phyloP scores from a whole-genome alignment of 164 flowering plant species.

The Stephania japonica region DNA sequence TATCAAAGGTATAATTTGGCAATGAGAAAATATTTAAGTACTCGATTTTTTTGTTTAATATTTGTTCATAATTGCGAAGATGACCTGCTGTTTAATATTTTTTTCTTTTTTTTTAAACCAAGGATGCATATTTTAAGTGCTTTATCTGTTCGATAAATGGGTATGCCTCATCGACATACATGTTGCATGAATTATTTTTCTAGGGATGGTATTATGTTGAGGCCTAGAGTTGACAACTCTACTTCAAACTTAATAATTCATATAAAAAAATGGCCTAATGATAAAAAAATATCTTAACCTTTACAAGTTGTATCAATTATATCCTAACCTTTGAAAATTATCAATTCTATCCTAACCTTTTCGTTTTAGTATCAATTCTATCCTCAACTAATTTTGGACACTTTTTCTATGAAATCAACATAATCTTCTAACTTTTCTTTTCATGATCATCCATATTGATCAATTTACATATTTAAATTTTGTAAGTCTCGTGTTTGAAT shows the following conservation, averaged over 20 bases:
- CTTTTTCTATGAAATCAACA: too few species aligned
- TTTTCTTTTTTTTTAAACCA: background rate
- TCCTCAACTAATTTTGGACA: too few species aligned
- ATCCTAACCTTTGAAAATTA: too few species aligned
- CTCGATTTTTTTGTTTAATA: background rate
- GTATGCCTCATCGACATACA: background rate
- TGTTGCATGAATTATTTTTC: background rate
- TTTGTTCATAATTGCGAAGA: background rate
- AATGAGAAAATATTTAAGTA: background rate
- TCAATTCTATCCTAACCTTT: too few species aligned
- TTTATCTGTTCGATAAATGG: background rate
- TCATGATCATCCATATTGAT: too few species aligned
- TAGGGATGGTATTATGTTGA: background rate
- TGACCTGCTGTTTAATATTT: background rate
- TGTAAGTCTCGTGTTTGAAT: too few species aligned
- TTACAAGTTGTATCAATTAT: too few species aligned
- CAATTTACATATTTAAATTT: too few species aligned
- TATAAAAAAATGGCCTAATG: too few species aligned
- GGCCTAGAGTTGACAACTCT: background rate
- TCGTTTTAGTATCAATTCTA: too few species aligned
- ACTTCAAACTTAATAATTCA: background rate
- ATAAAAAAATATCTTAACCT: too few species aligned
- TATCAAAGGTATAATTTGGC: constrained; percentile 46
- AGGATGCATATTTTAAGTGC: background rate
- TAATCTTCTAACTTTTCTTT: too few species aligned